Conservation (phyloP, 768 basidiomycete genomes). For the Postia placenta region DNA sequence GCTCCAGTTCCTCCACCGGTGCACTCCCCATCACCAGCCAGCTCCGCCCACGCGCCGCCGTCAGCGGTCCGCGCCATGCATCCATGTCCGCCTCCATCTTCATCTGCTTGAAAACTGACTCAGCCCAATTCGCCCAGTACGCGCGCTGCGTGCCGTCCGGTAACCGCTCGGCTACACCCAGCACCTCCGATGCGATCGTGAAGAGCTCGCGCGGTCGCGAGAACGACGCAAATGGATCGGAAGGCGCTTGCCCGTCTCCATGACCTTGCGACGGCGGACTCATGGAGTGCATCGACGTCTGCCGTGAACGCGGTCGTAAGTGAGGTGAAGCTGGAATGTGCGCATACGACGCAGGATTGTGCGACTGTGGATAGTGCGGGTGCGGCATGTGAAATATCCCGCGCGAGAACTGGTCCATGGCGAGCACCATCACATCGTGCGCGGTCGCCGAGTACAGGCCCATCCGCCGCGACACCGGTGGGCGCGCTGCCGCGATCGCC, state of each 20-base stretch:
- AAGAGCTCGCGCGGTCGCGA: constrained; percentile 55
- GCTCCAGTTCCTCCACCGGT: constrained; percentile 48
- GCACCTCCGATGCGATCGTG: constrained; percentile 56
- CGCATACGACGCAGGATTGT: constrained; percentile 15
- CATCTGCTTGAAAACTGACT: constrained; percentile 57
- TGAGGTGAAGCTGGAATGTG: constrained; percentile 5
- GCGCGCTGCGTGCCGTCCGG: constrained; percentile 37
- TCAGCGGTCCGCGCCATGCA: constrained; percentile 41
- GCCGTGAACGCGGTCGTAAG: constrained; percentile 5
- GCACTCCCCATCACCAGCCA: constrained; percentile 55
- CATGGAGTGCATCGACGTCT: constrained; percentile 6
- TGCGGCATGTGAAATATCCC: constrained; percentile 73
- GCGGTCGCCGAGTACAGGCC: constrained; percentile 35
- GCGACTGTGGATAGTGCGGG: constrained; percentile 23
- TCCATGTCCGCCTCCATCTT: constrained; percentile 47
- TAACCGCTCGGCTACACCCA: constrained; percentile 55
- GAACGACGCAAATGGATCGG: constrained; percentile 25
- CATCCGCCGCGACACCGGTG: constrained; percentile 45
- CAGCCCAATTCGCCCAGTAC: constrained; percentile 57
- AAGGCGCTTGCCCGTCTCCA: constrained; percentile 8
- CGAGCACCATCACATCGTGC: constrained; percentile 50
- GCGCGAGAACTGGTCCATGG: constrained; percentile 64
- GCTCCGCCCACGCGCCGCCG: constrained; percentile 44
- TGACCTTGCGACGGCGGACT: constrained; percentile 3
- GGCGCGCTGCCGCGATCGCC: constrained; percentile 39